phyloP scores from a whole-genome alignment of 768 basidiomycete species.

The Exidia glandulosa region DNA sequence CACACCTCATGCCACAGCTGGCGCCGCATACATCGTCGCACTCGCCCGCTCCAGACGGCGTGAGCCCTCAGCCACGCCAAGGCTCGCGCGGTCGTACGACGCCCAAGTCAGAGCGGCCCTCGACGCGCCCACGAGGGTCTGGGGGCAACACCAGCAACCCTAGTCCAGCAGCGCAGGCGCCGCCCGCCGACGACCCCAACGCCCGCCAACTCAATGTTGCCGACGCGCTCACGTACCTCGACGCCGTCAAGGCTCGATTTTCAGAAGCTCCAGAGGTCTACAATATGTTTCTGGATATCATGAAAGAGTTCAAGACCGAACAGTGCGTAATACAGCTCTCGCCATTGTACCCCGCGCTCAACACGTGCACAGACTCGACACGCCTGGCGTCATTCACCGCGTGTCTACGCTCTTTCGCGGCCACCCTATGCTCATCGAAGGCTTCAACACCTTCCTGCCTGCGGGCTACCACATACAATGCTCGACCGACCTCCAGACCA shows the following conservation, averaged over 20 bases:
- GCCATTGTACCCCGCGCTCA: not conserved
- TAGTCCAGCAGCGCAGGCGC: not conserved
- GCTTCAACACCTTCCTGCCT: constrained; percentile 97
- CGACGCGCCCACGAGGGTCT: not conserved
- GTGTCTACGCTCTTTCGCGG: constrained; percentile 89
- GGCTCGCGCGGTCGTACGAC: not conserved
- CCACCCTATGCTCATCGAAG: constrained; percentile 84
- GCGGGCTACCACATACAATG: constrained; percentile 90
- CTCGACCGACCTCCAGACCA: constrained; percentile 47
- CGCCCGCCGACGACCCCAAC: constrained; percentile 1
- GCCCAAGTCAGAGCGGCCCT: not conserved
- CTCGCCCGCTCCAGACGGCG: not conserved
- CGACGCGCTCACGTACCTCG: constrained; percentile 87
- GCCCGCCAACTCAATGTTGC: constrained; percentile 76
- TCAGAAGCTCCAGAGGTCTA: constrained; percentile 86
- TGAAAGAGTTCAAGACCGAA: constrained; percentile 99
- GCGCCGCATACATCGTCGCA: not conserved
- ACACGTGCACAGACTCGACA: constrained; percentile 65
- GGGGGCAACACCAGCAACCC: not conserved
- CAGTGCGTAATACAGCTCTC: constrained; percentile 46
- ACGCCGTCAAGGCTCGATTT: constrained; percentile 90
- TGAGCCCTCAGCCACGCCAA: not conserved
- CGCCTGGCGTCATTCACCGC: constrained; percentile 91
- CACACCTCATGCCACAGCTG: not conserved
- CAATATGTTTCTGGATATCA: constrained; percentile 89